Evolutionary conservation across 2,329 filamentous ascomycete species (phyloP).

Genomic region (Alternaria consortialis): DNA sequence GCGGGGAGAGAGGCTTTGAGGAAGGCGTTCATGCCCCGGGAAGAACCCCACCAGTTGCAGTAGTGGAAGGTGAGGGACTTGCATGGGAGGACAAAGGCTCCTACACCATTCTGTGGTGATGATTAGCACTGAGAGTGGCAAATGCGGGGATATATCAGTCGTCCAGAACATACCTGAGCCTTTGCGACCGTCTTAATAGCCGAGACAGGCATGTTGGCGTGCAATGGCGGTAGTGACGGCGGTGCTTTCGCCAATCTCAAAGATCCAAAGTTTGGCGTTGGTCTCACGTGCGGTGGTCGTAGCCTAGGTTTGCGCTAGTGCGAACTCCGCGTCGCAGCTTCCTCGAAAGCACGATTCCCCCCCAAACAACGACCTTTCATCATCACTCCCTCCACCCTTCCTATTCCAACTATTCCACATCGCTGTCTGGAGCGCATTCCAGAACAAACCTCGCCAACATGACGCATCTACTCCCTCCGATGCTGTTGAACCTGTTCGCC

Average conservation of each 20-base stretch:
- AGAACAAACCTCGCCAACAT: constrained; percentile 61
- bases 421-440: constrained; percentile 48
- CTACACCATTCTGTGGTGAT: constrained; percentile 82
- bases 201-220: constrained; percentile 57
- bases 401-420: constrained; percentile 41
- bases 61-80: constrained; percentile 96
- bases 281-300: constrained; percentile 37
- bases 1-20: constrained; percentile 77
- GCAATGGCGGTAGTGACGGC: constrained; percentile 24
- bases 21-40: constrained; percentile 91
- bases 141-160: background rate
- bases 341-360: constrained; percentile 15
- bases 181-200: constrained; percentile 64
- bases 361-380: constrained; percentile 21
- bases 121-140: constrained; percentile 16
- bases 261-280: constrained; percentile 28
- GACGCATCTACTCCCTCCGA: constrained; percentile 96
- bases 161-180: constrained; percentile 59
- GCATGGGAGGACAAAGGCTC: constrained; percentile 97
- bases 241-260: constrained; percentile 7
- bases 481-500: constrained; percentile 92
- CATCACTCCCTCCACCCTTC: constrained; percentile 29
- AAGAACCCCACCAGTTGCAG: constrained; percentile 95
- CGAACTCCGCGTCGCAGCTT: constrained; percentile 29
- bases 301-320: constrained; percentile 35